phyloP scores from a whole-genome alignment of 2,329 filamentous ascomycete genomes.

The Amauroascus verrucosus region DNA sequence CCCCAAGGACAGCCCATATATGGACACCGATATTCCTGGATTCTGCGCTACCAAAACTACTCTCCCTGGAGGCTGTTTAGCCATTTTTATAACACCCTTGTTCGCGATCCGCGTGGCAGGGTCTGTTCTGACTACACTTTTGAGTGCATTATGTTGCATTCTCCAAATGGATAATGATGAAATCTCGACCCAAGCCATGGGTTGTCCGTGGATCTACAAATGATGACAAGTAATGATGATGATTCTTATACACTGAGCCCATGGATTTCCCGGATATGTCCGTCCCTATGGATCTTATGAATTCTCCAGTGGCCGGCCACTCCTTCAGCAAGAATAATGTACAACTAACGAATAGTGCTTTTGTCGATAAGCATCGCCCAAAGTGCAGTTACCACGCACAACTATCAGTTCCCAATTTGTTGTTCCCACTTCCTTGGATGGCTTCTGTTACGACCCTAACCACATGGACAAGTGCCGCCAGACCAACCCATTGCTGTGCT shows the following conservation, averaged over 20 bases:
- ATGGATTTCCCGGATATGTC: background rate
- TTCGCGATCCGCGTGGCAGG: conserved; percentile 25
- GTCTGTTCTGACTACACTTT: conserved; percentile 23
- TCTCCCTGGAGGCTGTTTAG: conserved; percentile 15
- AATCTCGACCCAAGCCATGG: conserved; percentile 11
- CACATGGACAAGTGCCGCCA: background rate
- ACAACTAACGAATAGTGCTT: conserved; percentile 5
- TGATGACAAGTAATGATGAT: conserved; percentile 8
- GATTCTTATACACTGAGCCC: background rate
- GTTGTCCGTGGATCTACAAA: conserved; percentile 13
- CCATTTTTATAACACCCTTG: conserved; percentile 21
- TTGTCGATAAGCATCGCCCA: background rate
- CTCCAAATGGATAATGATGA: conserved; percentile 8
- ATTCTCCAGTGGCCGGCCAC: background rate
- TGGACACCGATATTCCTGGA: conserved; percentile 21
- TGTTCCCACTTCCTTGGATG: background rate
- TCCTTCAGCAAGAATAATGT: conserved; percentile 1
- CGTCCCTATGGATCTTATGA: conserved; percentile 7
- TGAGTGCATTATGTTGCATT: conserved; percentile 34
- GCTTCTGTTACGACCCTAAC: background rate
- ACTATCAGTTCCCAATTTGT: background rate
- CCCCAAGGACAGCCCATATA: conserved; percentile 3
- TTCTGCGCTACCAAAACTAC: background rate
- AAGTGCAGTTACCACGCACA: background rate
- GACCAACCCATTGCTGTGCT: too few species aligned